Conservation (phyloP, 2,329 filamentous ascomycete species). For the Alternaria brassicae region DNA sequence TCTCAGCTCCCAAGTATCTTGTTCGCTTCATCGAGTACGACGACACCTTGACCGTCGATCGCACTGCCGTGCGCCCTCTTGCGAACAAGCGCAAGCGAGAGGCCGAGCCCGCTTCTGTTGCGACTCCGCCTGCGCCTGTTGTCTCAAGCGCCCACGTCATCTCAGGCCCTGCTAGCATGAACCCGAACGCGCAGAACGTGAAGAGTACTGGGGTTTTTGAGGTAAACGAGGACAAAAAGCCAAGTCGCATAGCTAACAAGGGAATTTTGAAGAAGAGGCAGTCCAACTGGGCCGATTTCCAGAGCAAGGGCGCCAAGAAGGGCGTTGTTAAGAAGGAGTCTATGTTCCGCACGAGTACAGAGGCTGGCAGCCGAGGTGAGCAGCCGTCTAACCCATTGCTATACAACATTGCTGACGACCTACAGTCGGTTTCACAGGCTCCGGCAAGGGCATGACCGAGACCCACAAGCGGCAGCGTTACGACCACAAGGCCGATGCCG, state of each 20-base stretch:
- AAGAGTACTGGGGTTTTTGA: slow-evolving; percentile 68
- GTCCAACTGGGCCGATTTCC: slow-evolving; percentile 94
- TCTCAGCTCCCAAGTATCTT: slow-evolving; percentile 88
- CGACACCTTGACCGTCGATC: slow-evolving; percentile 79
- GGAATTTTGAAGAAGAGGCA: slow-evolving; percentile 91
- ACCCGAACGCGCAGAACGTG: slow-evolving; percentile 69
- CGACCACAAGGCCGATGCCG: slow-evolving; percentile 65
- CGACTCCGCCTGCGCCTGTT: slow-evolving; percentile 47
- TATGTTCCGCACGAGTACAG: slow-evolving; percentile 94
- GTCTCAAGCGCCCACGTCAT: slow-evolving; percentile 61
- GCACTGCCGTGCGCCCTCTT: slow-evolving; percentile 42
- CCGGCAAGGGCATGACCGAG: slow-evolving; percentile 94
- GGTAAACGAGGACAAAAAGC: slow-evolving; percentile 70
- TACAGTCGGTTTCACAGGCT: slow-evolving; percentile 93
- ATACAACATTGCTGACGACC: slow-evolving; percentile 28
- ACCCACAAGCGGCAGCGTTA: slow-evolving; percentile 83
- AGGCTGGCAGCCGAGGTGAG: slow-evolving; percentile 83
- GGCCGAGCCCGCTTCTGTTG: slow-evolving; percentile 74
- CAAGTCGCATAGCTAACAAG: slow-evolving; percentile 83
- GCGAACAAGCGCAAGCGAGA: slow-evolving; percentile 70
- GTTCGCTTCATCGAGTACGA: slow-evolving; percentile 95
- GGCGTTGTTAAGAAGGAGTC: slow-evolving; percentile 85
- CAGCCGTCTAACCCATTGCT: background rate
- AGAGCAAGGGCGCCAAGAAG: slow-evolving; percentile 69
- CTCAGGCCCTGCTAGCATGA: slow-evolving; percentile 70